Conservation (phyloP, 2,329 filamentous ascomycete genomes). For the Neofusicoccum kwambonambiense region DNA sequence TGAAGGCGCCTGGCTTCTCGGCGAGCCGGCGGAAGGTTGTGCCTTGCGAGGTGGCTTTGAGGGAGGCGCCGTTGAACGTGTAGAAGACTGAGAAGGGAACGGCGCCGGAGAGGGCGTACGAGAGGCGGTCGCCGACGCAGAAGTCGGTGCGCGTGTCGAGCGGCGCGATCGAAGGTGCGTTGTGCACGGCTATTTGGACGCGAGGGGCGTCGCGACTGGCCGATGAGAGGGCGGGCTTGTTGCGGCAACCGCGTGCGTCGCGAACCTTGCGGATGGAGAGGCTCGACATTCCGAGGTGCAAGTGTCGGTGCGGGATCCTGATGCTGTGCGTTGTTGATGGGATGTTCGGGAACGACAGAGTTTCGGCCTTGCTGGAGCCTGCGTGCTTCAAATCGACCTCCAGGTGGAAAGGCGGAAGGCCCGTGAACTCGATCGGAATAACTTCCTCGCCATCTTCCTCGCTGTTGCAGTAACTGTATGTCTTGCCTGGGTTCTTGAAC, state of each 20-base stretch:
- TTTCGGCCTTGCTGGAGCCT: constrained; percentile 73
- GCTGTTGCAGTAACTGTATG: constrained; percentile 91
- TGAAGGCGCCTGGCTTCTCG: constrained; percentile 84
- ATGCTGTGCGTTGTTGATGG: constrained; percentile 72
- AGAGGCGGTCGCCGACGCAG: constrained; percentile 92
- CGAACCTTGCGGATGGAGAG: constrained; percentile 87
- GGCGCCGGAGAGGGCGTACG: constrained; percentile 85
- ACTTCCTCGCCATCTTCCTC: constrained; percentile 78
- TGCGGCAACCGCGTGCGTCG: constrained; percentile 82
- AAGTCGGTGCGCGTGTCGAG: constrained; percentile 83
- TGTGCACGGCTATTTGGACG: constrained; percentile 88
- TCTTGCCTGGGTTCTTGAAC: constrained; percentile 84
- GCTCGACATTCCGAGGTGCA: constrained; percentile 86
- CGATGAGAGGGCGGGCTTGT: constrained; percentile 60
- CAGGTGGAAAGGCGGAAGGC: constrained; percentile 81
- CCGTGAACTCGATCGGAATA: constrained; percentile 82
- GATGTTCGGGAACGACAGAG: constrained; percentile 79
- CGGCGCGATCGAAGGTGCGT: constrained; percentile 86
- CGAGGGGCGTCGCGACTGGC: constrained; percentile 60
- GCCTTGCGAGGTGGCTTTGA: constrained; percentile 74
- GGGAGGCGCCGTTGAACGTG: constrained; percentile 74
- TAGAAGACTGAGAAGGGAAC: constrained; percentile 93
- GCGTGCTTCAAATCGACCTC: constrained; percentile 94
- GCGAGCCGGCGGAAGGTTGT: constrained; percentile 92
- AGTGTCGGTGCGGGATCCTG: constrained; percentile 76